These are phyloP conservation scores for Leccinum variabile DNA, from an alignment of 1,284 basidiomycete genomes.

Conservation along the genomic window DNA sequence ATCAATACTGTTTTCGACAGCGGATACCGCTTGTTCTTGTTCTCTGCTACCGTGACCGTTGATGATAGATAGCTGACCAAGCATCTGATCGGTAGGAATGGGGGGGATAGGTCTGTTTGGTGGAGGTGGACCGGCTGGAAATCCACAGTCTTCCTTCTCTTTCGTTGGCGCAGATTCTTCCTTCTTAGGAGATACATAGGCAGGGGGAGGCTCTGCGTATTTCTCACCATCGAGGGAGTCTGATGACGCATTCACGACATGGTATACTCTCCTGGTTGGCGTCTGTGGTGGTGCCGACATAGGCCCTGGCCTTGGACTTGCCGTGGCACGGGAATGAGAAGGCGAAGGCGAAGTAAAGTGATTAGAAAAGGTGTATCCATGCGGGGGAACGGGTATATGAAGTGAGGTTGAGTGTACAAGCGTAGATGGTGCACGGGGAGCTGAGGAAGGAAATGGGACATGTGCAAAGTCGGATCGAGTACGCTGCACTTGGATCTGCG, in stretches of 20 bases:
- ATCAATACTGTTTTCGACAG: not conserved
- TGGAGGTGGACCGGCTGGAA: conserved; percentile 6
- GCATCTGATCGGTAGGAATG: conserved; percentile 6
- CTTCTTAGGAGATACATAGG: conserved; percentile 37
- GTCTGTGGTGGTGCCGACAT: conserved; percentile 30
- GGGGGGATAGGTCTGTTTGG: conserved; percentile 25
- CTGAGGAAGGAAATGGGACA: conserved; percentile 12
- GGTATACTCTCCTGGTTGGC: conserved; percentile 39
- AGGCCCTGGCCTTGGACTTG: conserved; percentile 8
- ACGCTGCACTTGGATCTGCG: conserved; percentile 30
- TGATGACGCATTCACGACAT: conserved; percentile 40
- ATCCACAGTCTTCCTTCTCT: conserved; percentile 22
- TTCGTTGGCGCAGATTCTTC: conserved; percentile 11
- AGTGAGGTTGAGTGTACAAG: conserved; percentile 30
- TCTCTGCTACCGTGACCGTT: conserved; percentile 1
- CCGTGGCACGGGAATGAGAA: conserved; percentile 10
- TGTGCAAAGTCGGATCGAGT: conserved; percentile 23
- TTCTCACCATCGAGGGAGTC: conserved; percentile 26
- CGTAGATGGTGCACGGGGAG: conserved; percentile 23
- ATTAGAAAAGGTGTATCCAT: conserved; percentile 18
- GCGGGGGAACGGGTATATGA: conserved; percentile 19
- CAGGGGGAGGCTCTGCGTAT: conserved; percentile 43
- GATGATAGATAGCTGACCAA: conserved; percentile 11
- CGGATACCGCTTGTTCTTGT: conserved; percentile 6
- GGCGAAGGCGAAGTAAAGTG: conserved; percentile 17